phyloP scores from a whole-genome alignment of 2,329 filamentous ascomycete genomes.

The Furcasterigmium furcatum region DNA sequence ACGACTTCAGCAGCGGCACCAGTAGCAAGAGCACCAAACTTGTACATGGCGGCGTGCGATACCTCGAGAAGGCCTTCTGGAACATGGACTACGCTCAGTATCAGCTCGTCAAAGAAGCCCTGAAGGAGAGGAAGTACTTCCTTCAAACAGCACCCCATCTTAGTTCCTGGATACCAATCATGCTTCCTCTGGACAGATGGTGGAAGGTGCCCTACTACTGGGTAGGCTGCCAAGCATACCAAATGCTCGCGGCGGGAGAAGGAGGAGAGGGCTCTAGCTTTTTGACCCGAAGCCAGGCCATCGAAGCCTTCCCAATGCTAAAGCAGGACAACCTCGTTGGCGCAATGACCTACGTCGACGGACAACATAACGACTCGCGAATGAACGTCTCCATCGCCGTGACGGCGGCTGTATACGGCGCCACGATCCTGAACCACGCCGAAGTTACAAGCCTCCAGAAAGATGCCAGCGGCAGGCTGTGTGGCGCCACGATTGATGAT shows the following conservation, averaged over 20 bases:
- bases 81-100: constrained; percentile 74
- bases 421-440: constrained; percentile 78
- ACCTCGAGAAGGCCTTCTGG: constrained; percentile 74
- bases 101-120: constrained; percentile 66
- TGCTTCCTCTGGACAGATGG: constrained; percentile 73
- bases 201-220: constrained; percentile 78
- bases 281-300: constrained; percentile 77
- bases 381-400: constrained; percentile 90
- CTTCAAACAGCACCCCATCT: constrained; percentile 72
- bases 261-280: constrained; percentile 90
- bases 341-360: constrained; percentile 87
- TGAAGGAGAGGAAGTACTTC: constrained; percentile 74
- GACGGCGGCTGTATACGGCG: constrained; percentile 84
- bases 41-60: constrained; percentile 73
- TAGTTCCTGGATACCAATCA: constrained; percentile 71
- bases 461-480: constrained; percentile 68
- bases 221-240: constrained; percentile 78
- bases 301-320: constrained; percentile 86
- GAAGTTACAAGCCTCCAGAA: constrained; percentile 77
- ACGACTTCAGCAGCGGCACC: constrained; percentile 71
- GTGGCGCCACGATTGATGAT: constrained; percentile 72
- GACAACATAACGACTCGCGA: constrained; percentile 85
- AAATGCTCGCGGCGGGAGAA: constrained; percentile 79
- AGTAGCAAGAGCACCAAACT: constrained; percentile 76
- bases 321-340: constrained; percentile 76